phyloP scores from a whole-genome alignment of 2,329 filamentous ascomycete species.

The Ceratocystis harringtonii region DNA sequence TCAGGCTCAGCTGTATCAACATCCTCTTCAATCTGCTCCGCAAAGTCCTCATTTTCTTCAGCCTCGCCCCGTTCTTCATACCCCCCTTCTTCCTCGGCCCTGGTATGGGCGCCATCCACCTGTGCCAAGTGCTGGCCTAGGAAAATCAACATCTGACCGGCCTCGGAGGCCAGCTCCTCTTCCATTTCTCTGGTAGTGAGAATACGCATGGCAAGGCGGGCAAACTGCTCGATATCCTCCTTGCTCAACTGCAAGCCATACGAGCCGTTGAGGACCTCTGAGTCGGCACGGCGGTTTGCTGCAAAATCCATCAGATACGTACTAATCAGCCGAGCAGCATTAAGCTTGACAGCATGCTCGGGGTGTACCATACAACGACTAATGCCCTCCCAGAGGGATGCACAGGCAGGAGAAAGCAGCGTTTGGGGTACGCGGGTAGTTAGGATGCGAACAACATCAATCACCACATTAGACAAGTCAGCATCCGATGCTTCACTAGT shows the following conservation, averaged over 20 bases:
- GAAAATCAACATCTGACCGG: slow-evolving; percentile 69
- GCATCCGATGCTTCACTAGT: slow-evolving; percentile 34
- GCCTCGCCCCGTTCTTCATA: slow-evolving; percentile 27
- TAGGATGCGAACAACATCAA: slow-evolving; percentile 55
- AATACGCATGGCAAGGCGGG: slow-evolving; percentile 34
- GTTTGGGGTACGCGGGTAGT: slow-evolving; percentile 49
- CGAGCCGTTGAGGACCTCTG: slow-evolving; percentile 51
- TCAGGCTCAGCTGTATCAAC: slow-evolving; percentile 16
- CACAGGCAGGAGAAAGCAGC: slow-evolving; percentile 44
- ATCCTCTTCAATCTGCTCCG: slow-evolving; percentile 26
- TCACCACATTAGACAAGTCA: slow-evolving; percentile 57
- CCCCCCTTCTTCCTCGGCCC: slow-evolving; percentile 29
- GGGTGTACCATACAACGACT: slow-evolving; percentile 55
- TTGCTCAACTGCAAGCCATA: slow-evolving; percentile 53
- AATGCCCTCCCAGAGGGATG: slow-evolving; percentile 56
- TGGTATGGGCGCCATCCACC: slow-evolving; percentile 20
- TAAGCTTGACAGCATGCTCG: slow-evolving; percentile 60
- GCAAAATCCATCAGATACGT: slow-evolving; percentile 71
- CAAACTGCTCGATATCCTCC: slow-evolving; percentile 47
- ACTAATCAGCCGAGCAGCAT: slow-evolving; percentile 57
- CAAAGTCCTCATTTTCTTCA: slow-evolving; percentile 24
- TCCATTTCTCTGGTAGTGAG: slow-evolving; percentile 49
- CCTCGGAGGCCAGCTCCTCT: slow-evolving; percentile 63
- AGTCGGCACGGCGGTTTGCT: slow-evolving; percentile 24
- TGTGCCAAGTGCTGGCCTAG: slow-evolving; percentile 44